Conservation (phyloP, 768 basidiomycete genomes). For the Sarcodon aspratus region DNA sequence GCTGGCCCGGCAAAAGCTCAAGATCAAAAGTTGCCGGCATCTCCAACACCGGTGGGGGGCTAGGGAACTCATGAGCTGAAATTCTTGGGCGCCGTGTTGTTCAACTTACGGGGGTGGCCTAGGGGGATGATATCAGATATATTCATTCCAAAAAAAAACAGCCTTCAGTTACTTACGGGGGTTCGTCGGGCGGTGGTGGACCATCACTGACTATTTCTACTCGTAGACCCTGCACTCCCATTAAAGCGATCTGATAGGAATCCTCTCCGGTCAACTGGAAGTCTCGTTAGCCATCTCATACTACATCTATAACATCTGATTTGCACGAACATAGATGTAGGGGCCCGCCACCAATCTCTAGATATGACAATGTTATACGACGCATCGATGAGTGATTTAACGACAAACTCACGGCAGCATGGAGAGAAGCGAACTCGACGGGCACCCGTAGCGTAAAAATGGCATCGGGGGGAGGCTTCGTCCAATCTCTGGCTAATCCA, state of each 20-base stretch:
- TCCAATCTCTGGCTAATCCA: constrained; percentile 72
- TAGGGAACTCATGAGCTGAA: constrained; percentile 8
- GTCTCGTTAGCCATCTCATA: constrained; percentile 9
- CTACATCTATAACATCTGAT: not conserved
- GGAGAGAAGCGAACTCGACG: constrained; percentile 78
- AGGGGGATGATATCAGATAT: constrained; percentile 1
- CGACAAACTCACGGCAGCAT: constrained; percentile 55
- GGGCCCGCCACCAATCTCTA: constrained; percentile 74
- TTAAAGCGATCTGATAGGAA: constrained; percentile 81
- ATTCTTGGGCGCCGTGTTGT: constrained; percentile 3
- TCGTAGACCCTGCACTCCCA: constrained; percentile 70
- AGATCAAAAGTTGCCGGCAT: constrained; percentile 83
- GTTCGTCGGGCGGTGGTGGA: constrained; percentile 67
- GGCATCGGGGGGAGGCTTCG: constrained; percentile 74
- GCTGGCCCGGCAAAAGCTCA: constrained; percentile 70
- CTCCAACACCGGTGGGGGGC: constrained; percentile 65
- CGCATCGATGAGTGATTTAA: not conserved
- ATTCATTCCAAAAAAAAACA: not conserved
- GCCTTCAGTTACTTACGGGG: constrained; percentile 44
- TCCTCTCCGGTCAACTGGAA: constrained; percentile 70
- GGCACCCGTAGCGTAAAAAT: constrained; percentile 70
- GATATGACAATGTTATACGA: not conserved
- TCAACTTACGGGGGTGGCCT: constrained; percentile 40
- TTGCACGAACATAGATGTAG: constrained; percentile 63
- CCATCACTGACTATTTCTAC: constrained; percentile 83